phyloP scores from a whole-genome alignment of 1,284 basidiomycete species.

The Ustilago lituana region DNA sequence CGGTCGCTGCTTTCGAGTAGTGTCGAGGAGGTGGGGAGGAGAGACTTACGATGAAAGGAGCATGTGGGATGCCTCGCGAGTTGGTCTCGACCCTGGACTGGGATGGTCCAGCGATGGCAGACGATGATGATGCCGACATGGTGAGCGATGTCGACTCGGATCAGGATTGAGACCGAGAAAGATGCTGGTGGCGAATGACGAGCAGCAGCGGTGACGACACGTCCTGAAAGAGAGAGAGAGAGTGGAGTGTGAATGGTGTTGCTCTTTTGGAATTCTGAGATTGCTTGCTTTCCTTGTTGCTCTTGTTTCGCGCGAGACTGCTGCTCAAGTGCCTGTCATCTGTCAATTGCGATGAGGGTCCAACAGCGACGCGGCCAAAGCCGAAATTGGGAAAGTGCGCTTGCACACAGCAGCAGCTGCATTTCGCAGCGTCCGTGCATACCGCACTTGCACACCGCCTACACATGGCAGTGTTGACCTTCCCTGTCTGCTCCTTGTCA shows the following conservation, averaged over 20 bases:
- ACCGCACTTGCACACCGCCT: constrained; percentile 2
- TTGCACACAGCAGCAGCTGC: not conserved
- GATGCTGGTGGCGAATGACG: not conserved
- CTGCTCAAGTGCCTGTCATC: too few species aligned
- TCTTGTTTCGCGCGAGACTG: constrained; percentile 6
- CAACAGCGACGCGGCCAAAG: constrained; percentile 21
- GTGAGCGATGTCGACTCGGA: not conserved
- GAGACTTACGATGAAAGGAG: constrained; percentile 86
- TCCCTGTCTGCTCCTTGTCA: not conserved
- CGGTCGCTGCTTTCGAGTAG: not conserved
- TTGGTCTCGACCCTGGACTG: constrained; percentile 70
- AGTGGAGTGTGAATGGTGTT: constrained; percentile 4
- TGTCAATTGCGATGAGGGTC: constrained; percentile 14
- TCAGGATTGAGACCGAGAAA: not conserved
- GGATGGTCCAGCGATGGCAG: constrained; percentile 32
- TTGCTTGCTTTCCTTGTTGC: constrained; percentile 1
- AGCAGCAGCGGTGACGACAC: too few species aligned
- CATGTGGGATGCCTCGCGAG: constrained; percentile 89
- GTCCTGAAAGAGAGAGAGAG: constrained; percentile 1
- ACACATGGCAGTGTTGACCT: not conserved
- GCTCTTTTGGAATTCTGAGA: not conserved
- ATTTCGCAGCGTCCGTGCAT: constrained; percentile 23
- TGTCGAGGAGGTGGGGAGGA: not conserved
- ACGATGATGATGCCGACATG: constrained; percentile 28
- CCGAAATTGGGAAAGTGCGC: constrained; percentile 17